Percentiles rank a stretch among this genome's conserved stretches.
Conservation (phyloP, 805 yeast genomes). For the Saccharomyces paradoxus region DNA sequence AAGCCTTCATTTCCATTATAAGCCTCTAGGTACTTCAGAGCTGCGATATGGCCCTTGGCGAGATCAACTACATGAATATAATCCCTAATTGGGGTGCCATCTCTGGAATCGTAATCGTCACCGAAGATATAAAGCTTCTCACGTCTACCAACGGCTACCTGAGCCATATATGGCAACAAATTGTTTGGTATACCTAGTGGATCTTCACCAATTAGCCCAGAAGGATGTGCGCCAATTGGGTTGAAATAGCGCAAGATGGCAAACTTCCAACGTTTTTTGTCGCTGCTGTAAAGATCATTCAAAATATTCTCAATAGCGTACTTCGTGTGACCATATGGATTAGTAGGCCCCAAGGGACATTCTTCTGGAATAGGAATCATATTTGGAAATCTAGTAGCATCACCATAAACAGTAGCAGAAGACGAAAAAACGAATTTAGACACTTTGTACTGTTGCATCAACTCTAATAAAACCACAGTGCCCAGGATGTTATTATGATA, state of each 20-base stretch:
- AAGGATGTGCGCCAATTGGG: slow-evolving; percentile 81
- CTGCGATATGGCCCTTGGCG: slow-evolving; percentile 70
- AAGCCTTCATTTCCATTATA: slow-evolving; percentile 36
- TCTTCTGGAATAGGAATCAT: slow-evolving; percentile 75
- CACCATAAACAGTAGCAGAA: slow-evolving; percentile 80
- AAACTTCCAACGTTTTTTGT: slow-evolving; percentile 35
- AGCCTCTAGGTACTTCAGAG: slow-evolving; percentile 45
- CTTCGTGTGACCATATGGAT: slow-evolving; percentile 74
- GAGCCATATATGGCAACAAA: slow-evolving; percentile 65
- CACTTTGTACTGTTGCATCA: slow-evolving; percentile 41
- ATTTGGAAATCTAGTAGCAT: slow-evolving; percentile 60
- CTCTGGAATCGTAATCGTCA: slow-evolving; percentile 58
- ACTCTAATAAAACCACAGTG: slow-evolving; percentile 48
- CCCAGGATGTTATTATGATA: slow-evolving; percentile 64
- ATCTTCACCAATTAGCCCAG: slow-evolving; percentile 74
- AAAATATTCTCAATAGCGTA: slow-evolving; percentile 54
- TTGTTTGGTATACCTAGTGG: slow-evolving; percentile 73
- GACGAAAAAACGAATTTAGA: slow-evolving; percentile 61
- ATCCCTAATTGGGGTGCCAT: slow-evolving; percentile 78
- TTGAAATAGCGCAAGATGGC: slow-evolving; percentile 73
- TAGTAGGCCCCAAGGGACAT: slow-evolving; percentile 66
- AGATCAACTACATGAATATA: slow-evolving; percentile 76
- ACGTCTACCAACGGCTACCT: slow-evolving; percentile 66
- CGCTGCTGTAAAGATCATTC: slow-evolving; percentile 44
- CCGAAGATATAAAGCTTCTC: slow-evolving; percentile 64